These are phyloP conservation scores for Phanerochaete sordida DNA, from an alignment of 768 basidiomycete species.

Conservation along the genomic window DNA sequence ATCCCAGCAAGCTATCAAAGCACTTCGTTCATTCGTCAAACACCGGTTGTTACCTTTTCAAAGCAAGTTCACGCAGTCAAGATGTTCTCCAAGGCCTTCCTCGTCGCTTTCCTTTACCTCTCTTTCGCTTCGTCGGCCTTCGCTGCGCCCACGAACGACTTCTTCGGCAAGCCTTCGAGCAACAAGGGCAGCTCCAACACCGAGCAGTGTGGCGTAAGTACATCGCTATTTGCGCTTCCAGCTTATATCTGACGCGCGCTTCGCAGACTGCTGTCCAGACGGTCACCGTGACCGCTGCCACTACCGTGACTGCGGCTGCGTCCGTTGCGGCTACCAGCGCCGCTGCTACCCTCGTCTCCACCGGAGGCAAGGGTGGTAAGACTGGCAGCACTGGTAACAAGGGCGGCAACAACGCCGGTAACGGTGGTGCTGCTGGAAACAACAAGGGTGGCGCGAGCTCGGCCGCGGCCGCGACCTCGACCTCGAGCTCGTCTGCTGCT, in stretches of 20 bases:
- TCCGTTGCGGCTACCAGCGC: conserved; percentile 15
- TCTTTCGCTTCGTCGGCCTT: conserved; percentile 33
- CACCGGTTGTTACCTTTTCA: conserved; percentile 20
- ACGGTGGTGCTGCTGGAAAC: conserved; percentile 10
- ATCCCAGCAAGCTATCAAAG: conserved; percentile 28
- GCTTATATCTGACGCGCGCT: conserved; percentile 13
- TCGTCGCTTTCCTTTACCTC: conserved; percentile 39
- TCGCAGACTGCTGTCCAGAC: conserved; percentile 22
- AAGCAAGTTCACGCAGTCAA: conserved; percentile 18
- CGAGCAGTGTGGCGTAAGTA: conserved; percentile 6
- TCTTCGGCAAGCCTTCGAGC: background rate
- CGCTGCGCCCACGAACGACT: conserved; percentile 29
- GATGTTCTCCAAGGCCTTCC: conserved; percentile 41
- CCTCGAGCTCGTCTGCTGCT: background rate
- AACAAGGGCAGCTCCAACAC: background rate
- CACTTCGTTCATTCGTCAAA: conserved; percentile 26
- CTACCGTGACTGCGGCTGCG: conserved; percentile 16
- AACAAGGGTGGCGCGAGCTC: conserved; percentile 8
- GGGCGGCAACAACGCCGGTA: conserved; percentile 16
- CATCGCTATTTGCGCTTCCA: background rate
- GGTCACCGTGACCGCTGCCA: conserved; percentile 37
- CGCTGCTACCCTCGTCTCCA: conserved; percentile 17
- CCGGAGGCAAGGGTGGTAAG: conserved; percentile 2
- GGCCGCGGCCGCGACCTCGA: conserved; percentile 5
- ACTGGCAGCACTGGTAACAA: conserved; percentile 12